Conservation (phyloP, 176 grass and related monocot species). For the Cenchrus americanus region DNA sequence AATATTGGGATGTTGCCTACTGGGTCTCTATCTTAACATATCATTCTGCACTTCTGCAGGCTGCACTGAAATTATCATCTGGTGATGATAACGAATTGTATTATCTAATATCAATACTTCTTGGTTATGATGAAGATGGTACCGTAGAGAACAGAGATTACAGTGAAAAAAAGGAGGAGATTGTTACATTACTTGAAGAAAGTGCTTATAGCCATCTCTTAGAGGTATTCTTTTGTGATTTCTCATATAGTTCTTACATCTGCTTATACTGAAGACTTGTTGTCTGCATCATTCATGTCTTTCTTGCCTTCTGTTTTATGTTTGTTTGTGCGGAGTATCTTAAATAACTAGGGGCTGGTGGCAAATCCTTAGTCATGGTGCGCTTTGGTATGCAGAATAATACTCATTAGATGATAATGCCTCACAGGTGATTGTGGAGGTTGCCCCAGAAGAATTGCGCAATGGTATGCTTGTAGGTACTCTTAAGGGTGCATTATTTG, state of each 20-base stretch:
- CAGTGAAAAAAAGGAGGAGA: slow-evolving; percentile 61
- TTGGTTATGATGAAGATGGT: slow-evolving; percentile 55
- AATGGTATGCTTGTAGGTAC: slow-evolving; percentile 61
- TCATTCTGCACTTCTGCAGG: slow-evolving; percentile 63
- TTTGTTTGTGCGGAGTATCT: not conserved
- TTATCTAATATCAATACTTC: slow-evolving; percentile 68
- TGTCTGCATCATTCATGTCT: not conserved
- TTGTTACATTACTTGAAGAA: slow-evolving; percentile 84
- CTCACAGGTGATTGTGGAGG: slow-evolving; percentile 87
- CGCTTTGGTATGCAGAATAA: not conserved
- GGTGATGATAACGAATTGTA: slow-evolving; percentile 63
- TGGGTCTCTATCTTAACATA: slow-evolving; percentile 14
- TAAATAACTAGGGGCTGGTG: not conserved
- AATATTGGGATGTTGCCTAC: not conserved
- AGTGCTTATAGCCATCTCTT: slow-evolving; percentile 92
- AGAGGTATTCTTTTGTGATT: slow-evolving; percentile 56
- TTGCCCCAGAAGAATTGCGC: slow-evolving; percentile 78
- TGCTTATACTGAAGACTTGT: slow-evolving; percentile 1
- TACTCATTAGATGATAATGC: slow-evolving; percentile 40
- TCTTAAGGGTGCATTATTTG: slow-evolving; percentile 73
- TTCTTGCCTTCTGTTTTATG: not conserved
- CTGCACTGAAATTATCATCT: slow-evolving; percentile 70
- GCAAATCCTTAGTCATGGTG: slow-evolving; percentile 2
- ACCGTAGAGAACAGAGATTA: slow-evolving; percentile 35
- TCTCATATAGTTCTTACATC: not conserved